phyloP scores from a whole-genome alignment of 148 eudicot genomes.

The Fagopyrum esculentum region DNA sequence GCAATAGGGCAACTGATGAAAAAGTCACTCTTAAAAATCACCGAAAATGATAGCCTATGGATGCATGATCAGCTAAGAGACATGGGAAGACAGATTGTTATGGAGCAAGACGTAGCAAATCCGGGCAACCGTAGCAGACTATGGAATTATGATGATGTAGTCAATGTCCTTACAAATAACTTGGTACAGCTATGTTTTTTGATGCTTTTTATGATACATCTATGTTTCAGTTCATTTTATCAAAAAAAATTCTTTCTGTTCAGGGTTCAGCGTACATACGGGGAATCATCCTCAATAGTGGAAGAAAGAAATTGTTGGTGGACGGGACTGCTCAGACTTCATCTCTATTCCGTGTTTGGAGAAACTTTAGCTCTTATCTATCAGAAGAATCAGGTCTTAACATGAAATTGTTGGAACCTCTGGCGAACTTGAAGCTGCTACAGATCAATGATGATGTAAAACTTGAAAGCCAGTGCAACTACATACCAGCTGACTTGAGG shows the following conservation, averaged over 20 bases:
- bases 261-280: constrained; percentile 35
- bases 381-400: constrained; percentile 18
- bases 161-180: constrained; percentile 22
- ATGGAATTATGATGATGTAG: constrained; percentile 37
- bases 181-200: constrained; percentile 20
- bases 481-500: constrained; percentile 40
- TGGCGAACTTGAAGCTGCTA: constrained; percentile 40
- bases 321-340: constrained; percentile 10
- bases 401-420: constrained; percentile 26
- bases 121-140: constrained; percentile 42
- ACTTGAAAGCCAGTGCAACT: constrained; percentile 34
- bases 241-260: not conserved
- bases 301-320: constrained; percentile 14
- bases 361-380: not conserved
- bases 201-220: not conserved
- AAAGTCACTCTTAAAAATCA: constrained; percentile 46
- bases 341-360: constrained; percentile 7
- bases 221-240: not conserved
- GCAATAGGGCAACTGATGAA: constrained; percentile 30
- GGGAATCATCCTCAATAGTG: constrained; percentile 35
- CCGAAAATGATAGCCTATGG: constrained; percentile 26
- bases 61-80: constrained; percentile 71
- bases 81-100: constrained; percentile 65
- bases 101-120: constrained; percentile 19
- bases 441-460: constrained; percentile 32